phyloP scores from a whole-genome alignment of 805 yeast species.

The Candida nonsorbophila region DNA sequence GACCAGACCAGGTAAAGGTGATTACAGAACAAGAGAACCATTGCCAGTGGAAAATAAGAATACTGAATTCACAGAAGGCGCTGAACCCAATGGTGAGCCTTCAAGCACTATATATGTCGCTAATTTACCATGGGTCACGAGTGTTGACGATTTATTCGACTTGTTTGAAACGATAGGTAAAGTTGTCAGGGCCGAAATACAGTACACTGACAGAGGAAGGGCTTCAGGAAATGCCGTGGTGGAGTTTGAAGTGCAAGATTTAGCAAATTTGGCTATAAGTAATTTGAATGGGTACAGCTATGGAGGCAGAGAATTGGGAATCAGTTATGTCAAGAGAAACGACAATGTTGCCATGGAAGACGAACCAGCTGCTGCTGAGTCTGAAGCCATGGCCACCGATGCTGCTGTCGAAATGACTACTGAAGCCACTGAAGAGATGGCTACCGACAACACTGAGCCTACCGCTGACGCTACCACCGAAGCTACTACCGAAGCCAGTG shows the following conservation, averaged over 20 bases:
- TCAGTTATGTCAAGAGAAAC: slow-evolving; percentile 55
- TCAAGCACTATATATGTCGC: slow-evolving; percentile 52
- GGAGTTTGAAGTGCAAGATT: slow-evolving; percentile 57
- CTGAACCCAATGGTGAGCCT: slow-evolving; percentile 53
- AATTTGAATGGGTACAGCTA: slow-evolving; percentile 77
- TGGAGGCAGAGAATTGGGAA: slow-evolving; percentile 70
- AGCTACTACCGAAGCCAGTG: too few relatives aligned
- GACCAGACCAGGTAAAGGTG: slow-evolving; percentile 61
- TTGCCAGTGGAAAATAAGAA: slow-evolving; percentile 30
- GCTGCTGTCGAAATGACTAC: slow-evolving; percentile 4
- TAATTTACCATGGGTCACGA: slow-evolving; percentile 88
- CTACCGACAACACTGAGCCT: neutral
- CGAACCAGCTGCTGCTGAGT: slow-evolving; percentile 2
- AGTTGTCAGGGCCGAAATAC: slow-evolving; percentile 73
- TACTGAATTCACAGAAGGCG: slow-evolving; percentile 62
- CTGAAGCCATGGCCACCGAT: slow-evolving; percentile 3
- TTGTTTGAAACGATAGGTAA: slow-evolving; percentile 80
- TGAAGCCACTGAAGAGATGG: neutral
- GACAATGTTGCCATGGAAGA: neutral
- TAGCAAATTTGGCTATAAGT: slow-evolving; percentile 69
- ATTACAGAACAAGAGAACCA: slow-evolving; percentile 6
- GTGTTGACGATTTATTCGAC: slow-evolving; percentile 76
- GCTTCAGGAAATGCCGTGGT: slow-evolving; percentile 87
- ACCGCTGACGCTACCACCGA: too few relatives aligned
- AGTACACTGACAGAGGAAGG: slow-evolving; percentile 46